Evolutionary conservation across 2,329 filamentous ascomycete species (phyloP), one percentile per base, ranked within the genome.

Genomic region (Berkeleyomyces basicola): DNA sequence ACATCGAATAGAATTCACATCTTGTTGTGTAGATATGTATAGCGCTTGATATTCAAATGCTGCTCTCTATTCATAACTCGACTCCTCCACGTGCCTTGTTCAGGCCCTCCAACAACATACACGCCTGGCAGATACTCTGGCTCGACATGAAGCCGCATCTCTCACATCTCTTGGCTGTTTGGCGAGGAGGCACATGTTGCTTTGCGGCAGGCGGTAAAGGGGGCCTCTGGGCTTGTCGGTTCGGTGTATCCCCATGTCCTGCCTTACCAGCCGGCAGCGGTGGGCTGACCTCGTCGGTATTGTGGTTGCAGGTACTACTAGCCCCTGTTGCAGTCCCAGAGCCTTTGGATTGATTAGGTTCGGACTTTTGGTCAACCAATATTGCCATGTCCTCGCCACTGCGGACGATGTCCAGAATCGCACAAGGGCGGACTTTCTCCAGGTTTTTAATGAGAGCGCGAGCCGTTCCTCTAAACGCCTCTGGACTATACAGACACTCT

Each of bases 401-500:
- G 64, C 87, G 81, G 37, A 99, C 92, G 61, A 99, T 90, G 71
- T 99, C 93, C 62, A 99, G 72, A 60, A 99, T 97, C 3, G 92
- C 91, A 69, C 91, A 96, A 1, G 93, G 92, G 1, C 93, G 81
- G 6, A 99, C 89, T 68, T 87, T 87, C 74, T 99, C 93, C 40
- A 99, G 77, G 68, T 92, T 95, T 76, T 99, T 99, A 73, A 99
- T 96, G 64, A 99, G 75, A 36, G 86, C 88, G 66, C 93, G 82
- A 1, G 93, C 93, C 67, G 89, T 96, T 2, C 93, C 93, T 64
- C 93, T 82, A 71, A 99, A 99, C 1, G 93, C 93, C 74, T 99
- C 93, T 0, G 93, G 93, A 61, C 90, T 96, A 77, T 99, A 99
- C 65, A 99, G 90, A 77, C 93, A 99, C 74, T 99, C 93, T 0